Evolutionary conservation across 1,284 basidiomycete species (phyloP).

Genomic region (Cutaneotrichosporon sp.): DNA sequence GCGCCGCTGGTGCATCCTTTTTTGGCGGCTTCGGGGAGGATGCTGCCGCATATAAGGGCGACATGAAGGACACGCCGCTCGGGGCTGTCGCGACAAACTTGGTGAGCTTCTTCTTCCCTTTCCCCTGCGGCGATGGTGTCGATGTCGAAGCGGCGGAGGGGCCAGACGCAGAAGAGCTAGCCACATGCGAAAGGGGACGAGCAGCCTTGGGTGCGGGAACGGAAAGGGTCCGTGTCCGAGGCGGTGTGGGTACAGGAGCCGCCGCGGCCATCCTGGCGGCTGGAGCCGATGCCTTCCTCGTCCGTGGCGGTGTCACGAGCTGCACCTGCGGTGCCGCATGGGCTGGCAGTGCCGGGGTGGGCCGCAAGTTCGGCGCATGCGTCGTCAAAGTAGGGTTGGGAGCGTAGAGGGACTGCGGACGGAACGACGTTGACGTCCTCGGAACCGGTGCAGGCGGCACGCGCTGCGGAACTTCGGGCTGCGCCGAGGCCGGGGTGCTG

Average conservation of each 20-base stretch:
- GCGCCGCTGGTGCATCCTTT: background rate
- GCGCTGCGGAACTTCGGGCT: background rate
- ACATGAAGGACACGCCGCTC: conserved; percentile 6
- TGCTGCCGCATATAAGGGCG: conserved; percentile 1
- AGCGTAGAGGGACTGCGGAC: background rate
- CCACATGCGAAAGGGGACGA: background rate
- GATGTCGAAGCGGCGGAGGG: background rate
- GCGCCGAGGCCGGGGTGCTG: background rate
- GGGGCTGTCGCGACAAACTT: conserved; percentile 1
- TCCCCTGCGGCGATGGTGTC: too few species aligned
- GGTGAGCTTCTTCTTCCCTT: conserved; percentile 4
- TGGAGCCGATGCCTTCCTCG: background rate
- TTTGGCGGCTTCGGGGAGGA: conserved; percentile 1
- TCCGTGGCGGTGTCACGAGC: background rate
- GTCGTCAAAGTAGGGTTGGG: background rate
- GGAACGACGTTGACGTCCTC: conserved; percentile 1
- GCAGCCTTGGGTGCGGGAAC: background rate
- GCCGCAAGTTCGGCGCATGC: background rate
- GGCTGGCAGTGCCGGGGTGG: background rate
- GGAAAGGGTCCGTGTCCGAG: background rate
- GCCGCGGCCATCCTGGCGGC: background rate
- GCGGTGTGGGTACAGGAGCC: background rate
- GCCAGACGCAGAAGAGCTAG: too few species aligned
- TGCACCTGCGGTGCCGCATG: background rate
- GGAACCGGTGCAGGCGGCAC: background rate